Base-by-base conservation (phyloP, 2,329 filamentous ascomycete genomes). In the Talaromyces sp. region DNA sequence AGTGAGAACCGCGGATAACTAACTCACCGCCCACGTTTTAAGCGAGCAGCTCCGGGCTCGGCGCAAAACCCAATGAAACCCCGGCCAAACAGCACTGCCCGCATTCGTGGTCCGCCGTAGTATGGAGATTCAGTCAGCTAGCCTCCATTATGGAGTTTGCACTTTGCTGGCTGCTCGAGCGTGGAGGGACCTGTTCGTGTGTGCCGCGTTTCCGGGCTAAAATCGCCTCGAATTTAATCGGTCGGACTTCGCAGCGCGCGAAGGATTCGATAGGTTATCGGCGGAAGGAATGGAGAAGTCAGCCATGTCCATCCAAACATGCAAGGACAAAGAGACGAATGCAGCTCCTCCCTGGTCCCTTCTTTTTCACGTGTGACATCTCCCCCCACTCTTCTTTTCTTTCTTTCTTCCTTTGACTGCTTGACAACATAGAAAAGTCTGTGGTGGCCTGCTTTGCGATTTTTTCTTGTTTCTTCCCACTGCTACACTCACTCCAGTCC, bases 261-360 rank as follows among this genome's bases (percentile, higher is more conserved):
- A 51, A 51, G 49, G 49, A 53, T 53, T 53, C 22, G 45, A 49
- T 49, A 27, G 15, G 49, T n/a, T 53, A 10, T 53, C 49, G 49
- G 27, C 27, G 15, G 27, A 31, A 19, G 49, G 15, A 51, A 49
- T 22, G 43, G 43, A 22, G 43, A 22, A 13, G 13, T 5, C n/a
- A n/a, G n/a, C n/a, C n/a, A n/a, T n/a, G n/a, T 38, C 36, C 43
- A 45, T 45, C 43, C n/a, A 22, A 17, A 6, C 49, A 31, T 53
- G 49, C 27, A 53, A 53, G 49, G 22, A 17, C 47, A 6, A 51
- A 51, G 22, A 27, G 15, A 53, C 49, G 27, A n/a, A 51, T 51
- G 47, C 47, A 29, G 47, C 29, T 51, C 17, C 27, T 51, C 22
- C 11, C 5, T 47, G 43, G 22, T 25, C 45, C 45, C 47, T 29